phyloP scores from a whole-genome alignment of 306 rosid species.

The Rubus idaeus region DNA sequence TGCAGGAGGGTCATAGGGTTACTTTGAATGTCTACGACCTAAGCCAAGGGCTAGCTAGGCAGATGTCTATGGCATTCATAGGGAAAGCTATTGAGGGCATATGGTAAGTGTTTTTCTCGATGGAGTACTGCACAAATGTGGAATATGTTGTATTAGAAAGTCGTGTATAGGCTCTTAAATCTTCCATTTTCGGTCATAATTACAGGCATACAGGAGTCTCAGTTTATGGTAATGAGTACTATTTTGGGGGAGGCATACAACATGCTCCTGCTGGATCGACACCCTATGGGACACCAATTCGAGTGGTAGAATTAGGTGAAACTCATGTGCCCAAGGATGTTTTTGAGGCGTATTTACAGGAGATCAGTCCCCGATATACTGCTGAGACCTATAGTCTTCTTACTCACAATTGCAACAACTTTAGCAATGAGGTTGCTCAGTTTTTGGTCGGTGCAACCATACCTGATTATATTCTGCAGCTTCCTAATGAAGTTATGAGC shows the following conservation, averaged over 20 bases:
- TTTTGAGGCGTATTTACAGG: constrained; percentile 82
- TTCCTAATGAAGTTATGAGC: constrained; percentile 80
- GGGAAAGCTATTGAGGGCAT: constrained; percentile 92
- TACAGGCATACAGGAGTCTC: constrained; percentile 92
- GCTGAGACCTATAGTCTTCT: constrained; percentile 82
- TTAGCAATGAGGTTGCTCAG: constrained; percentile 87
- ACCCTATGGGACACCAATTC: constrained; percentile 80
- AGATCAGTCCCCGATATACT: constrained; percentile 72
- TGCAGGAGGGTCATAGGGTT: constrained; percentile 88
- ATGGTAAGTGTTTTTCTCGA: constrained; percentile 58
- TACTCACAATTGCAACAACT: constrained; percentile 90
- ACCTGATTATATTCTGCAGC: constrained; percentile 80
- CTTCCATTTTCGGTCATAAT: not conserved
- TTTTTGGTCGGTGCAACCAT: constrained; percentile 79
- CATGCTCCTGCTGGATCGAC: constrained; percentile 67
- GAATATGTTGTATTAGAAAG: not conserved
- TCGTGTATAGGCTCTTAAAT: not conserved
- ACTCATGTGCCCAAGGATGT: constrained; percentile 90
- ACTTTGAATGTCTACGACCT: constrained; percentile 74
- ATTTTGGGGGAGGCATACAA: constrained; percentile 94
- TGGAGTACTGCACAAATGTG: not conserved
- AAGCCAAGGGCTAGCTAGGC: constrained; percentile 93
- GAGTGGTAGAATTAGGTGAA: constrained; percentile 69
- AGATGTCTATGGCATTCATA: constrained; percentile 71
- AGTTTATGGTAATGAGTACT: constrained; percentile 86